phyloP scores from a whole-genome alignment of 352 stramenopile species.

The Globisporangium mamillatum region DNA sequence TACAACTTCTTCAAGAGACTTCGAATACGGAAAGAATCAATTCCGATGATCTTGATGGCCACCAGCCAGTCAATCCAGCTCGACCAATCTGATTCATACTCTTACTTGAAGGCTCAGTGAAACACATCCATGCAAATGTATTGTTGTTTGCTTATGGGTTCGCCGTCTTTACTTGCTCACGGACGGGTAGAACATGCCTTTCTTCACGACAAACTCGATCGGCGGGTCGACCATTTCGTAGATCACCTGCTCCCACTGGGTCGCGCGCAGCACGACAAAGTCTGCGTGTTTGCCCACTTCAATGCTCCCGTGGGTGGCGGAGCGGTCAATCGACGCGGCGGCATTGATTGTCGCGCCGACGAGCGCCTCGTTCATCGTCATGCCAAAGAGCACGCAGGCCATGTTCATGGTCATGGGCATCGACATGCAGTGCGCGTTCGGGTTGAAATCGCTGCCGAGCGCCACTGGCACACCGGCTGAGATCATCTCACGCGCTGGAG shows the following conservation, averaged over 20 bases:
- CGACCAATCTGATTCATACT: background rate
- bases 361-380: conserved; percentile 87
- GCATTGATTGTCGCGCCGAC: conserved; percentile 81
- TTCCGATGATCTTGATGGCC: background rate
- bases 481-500: conserved; percentile 74
- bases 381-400: conserved; percentile 76
- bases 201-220: conserved; percentile 79
- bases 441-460: conserved; percentile 83
- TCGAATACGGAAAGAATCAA: background rate
- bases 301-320: conserved; percentile 68
- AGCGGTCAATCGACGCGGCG: conserved; percentile 75
- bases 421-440: conserved; percentile 83
- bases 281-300: conserved; percentile 78
- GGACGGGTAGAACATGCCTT: conserved; percentile 28
- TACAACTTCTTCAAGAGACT: background rate
- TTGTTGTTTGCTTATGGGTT: background rate
- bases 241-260: conserved; percentile 82
- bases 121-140: background rate
- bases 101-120: background rate
- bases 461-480: conserved; percentile 58
- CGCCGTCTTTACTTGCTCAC: background rate
- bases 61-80: background rate
- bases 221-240: conserved; percentile 83
- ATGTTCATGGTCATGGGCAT: conserved; percentile 89
- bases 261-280: conserved; percentile 60